Percentiles rank a stretch among this genome's conserved stretches.
Conservation (phyloP, 1,139 yeast species). For the Komagataea norvegica region DNA sequence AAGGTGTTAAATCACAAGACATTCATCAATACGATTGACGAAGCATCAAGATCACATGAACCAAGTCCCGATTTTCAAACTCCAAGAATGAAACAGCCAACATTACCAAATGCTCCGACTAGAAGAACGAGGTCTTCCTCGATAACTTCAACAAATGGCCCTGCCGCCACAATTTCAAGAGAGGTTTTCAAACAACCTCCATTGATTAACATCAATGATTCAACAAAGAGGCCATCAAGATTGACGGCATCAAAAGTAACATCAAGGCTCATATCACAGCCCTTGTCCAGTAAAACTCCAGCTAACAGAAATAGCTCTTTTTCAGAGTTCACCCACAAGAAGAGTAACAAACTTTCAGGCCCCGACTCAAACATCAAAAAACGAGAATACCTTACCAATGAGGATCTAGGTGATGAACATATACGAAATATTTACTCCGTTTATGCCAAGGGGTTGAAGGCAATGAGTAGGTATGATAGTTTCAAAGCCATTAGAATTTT, state of each 20-base stretch:
- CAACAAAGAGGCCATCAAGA: constrained; percentile 21
- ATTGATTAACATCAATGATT: constrained; percentile 13
- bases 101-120: constrained; percentile 51
- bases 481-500: constrained; percentile 72
- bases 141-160: constrained; percentile 9
- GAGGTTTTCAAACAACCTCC: constrained; percentile 33
- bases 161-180: constrained; percentile 6
- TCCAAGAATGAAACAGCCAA: constrained; percentile 41
- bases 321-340: constrained; percentile 19
- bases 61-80: constrained; percentile 34
- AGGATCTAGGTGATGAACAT: constrained; percentile 42
- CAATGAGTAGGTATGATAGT: constrained; percentile 69
- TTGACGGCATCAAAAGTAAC: constrained; percentile 43
- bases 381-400: constrained; percentile 24
- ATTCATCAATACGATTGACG: constrained; percentile 11
- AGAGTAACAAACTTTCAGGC: constrained; percentile 16
- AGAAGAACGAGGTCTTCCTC: constrained; percentile 39
- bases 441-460: constrained; percentile 62
- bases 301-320: constrained; percentile 11
- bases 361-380: constrained; percentile 13
- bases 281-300: constrained; percentile 26
- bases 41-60: constrained; percentile 12
- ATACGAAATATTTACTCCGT: constrained; percentile 49
- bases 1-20: constrained; percentile 12
- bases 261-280: constrained; percentile 50